Evolutionary conservation across 2,329 filamentous ascomycete species (phyloP).

Genomic region (Aspergillus niger): DNA sequence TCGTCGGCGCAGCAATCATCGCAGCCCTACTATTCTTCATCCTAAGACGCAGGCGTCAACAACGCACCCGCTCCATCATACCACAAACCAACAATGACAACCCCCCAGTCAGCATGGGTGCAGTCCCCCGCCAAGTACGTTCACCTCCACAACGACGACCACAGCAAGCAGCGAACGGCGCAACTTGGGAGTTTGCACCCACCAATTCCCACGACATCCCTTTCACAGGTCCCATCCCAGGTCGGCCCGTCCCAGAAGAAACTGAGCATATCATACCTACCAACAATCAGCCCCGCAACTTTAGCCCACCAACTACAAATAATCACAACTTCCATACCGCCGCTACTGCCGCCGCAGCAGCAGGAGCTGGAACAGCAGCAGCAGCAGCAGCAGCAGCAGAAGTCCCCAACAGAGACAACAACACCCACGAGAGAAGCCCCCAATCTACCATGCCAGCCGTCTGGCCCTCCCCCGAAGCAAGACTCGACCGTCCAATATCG

Average conservation of each 20-base stretch:
- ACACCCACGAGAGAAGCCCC: not conserved
- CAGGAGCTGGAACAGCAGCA: not conserved
- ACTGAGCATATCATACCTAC: not conserved
- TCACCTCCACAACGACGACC: constrained; percentile 5
- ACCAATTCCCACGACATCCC: constrained; percentile 3
- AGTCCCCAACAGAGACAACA: not conserved
- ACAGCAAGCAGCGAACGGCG: not conserved
- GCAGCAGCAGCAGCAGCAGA: not conserved
- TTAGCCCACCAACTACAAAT: not conserved
- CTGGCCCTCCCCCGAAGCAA: constrained; percentile 10
- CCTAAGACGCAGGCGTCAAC: constrained; percentile 24
- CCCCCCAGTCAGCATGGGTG: constrained; percentile 5
- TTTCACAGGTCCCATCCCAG: constrained; percentile 10
- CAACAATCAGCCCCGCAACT: not conserved
- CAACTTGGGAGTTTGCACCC: not conserved
- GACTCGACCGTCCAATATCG: constrained; percentile 20
- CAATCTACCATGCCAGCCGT: constrained; percentile 1
- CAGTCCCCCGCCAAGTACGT: constrained; percentile 12
- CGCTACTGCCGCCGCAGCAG: not conserved
- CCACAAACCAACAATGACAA: not conserved
- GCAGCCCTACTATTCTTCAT: constrained; percentile 30
- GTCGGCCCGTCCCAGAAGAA: not conserved
- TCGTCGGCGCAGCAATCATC: constrained; percentile 31
- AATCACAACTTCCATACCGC: not conserved
- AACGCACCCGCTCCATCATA: constrained; percentile 11